Evolutionary conservation across 139 green algal genomes (phyloP).

Genomic region (Chlorella sp.): DNA sequence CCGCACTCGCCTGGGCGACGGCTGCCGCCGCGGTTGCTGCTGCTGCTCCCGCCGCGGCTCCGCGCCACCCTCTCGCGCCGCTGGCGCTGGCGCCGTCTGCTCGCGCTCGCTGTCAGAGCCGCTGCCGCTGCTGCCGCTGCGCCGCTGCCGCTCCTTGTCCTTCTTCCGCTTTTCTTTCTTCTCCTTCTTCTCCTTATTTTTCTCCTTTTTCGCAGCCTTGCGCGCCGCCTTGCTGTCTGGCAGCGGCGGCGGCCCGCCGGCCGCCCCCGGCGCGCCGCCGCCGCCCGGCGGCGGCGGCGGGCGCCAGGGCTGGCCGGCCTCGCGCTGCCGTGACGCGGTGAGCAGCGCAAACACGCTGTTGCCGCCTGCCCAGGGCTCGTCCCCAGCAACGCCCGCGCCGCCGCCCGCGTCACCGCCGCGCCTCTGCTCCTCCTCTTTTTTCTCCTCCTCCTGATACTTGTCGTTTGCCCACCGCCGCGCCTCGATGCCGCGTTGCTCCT

Average conservation of each 20-base stretch:
- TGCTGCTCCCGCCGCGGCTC: background rate
- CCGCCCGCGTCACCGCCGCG: background rate
- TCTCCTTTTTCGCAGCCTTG: constrained; percentile 41
- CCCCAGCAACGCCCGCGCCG: constrained; percentile 4
- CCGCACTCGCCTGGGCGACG: background rate
- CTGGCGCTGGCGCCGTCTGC: background rate
- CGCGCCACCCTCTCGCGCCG: background rate
- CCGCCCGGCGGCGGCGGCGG: background rate
- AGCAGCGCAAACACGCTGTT: constrained; percentile 46
- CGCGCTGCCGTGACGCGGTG: background rate
- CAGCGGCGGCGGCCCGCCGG: constrained; percentile 2
- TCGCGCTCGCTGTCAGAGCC: background rate
- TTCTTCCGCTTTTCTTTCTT: constrained; percentile 52
- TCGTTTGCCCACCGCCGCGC: background rate
- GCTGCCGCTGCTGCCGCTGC: background rate
- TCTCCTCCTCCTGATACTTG: background rate
- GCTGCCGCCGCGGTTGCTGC: background rate
- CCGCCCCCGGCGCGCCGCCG: background rate
- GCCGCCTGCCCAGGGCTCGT: constrained; percentile 43
- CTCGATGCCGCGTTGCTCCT: background rate
- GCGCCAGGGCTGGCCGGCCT: background rate
- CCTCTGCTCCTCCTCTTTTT: background rate
- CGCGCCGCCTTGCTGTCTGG: background rate
- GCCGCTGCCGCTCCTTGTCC: background rate
- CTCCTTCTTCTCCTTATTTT: constrained; percentile 53